These are phyloP conservation scores for Cinchona pubescens DNA, from an alignment of 257 asterid genomes.

Conservation along the genomic window DNA sequence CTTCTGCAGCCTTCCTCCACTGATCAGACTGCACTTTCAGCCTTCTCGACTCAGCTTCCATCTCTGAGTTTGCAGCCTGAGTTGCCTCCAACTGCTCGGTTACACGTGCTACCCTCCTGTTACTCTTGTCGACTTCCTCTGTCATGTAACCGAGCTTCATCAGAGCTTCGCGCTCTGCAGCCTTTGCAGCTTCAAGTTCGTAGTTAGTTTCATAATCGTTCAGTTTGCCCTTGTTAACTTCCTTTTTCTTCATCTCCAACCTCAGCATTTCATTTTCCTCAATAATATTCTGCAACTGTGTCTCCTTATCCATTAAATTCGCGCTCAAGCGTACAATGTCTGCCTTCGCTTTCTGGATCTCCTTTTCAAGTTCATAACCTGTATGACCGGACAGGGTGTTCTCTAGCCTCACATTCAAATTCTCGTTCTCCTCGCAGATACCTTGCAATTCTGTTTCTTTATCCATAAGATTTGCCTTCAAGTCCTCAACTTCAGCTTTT, in stretches of 20 bases:
- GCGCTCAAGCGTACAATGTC: slow-evolving; percentile 45
- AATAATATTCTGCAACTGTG: slow-evolving; percentile 33
- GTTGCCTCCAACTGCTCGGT: slow-evolving; percentile 70
- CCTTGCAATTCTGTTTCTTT: slow-evolving; percentile 88
- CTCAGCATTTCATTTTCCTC: slow-evolving; percentile 60
- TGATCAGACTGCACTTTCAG: slow-evolving; percentile 88
- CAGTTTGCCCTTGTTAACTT: slow-evolving; percentile 21
- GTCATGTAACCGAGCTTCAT: slow-evolving; percentile 49
- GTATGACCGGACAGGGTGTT: slow-evolving; percentile 31
- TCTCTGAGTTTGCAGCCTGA: slow-evolving; percentile 61
- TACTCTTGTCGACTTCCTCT: slow-evolving; percentile 67
- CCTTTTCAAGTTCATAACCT: slow-evolving; percentile 45
- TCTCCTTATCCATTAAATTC: slow-evolving; percentile 46
- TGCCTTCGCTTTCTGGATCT: slow-evolving; percentile 38
- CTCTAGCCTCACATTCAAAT: slow-evolving; percentile 42
- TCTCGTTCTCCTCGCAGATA: slow-evolving; percentile 77
- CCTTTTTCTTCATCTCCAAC: slow-evolving; percentile 30
- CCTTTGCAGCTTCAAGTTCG: slow-evolving; percentile 46
- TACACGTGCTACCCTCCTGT: slow-evolving; percentile 40
- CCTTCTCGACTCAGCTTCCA: slow-evolving; percentile 76
- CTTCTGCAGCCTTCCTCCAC: slow-evolving; percentile 99
- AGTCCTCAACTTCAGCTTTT: slow-evolving; percentile 57
- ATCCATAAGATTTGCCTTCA: slow-evolving; percentile 82
- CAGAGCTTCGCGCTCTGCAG: slow-evolving; percentile 61
- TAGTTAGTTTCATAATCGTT: slow-evolving; percentile 26